Evolutionary conservation across 116 monocot genomes (phyloP).

Genomic region (Posidonia oceanica): DNA sequence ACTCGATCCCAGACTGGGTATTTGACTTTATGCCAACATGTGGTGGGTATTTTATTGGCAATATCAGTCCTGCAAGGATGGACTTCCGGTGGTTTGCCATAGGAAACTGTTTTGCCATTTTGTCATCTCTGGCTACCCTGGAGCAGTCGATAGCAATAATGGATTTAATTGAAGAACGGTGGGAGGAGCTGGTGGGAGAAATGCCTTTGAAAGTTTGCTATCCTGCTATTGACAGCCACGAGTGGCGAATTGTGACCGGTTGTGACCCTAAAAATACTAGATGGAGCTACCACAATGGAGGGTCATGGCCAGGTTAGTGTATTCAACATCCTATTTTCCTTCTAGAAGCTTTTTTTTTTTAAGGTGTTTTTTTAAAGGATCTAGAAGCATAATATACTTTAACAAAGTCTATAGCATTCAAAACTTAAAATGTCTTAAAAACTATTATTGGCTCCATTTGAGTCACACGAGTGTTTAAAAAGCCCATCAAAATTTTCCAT

Average conservation of each 20-base stretch:
- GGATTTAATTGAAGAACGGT: conserved; percentile 64
- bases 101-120: conserved; percentile 62
- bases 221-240: conserved; percentile 72
- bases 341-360: not conserved
- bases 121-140: conserved; percentile 68
- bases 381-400: too few species aligned
- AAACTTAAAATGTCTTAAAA: too few species aligned
- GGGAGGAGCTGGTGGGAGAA: conserved; percentile 73
- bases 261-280: conserved; percentile 72
- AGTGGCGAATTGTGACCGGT: conserved; percentile 70
- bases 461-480: too few species aligned
- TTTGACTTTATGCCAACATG: conserved; percentile 68
- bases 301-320: conserved; percentile 67
- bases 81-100: conserved; percentile 70
- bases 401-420: too few species aligned
- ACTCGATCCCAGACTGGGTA: conserved; percentile 77
- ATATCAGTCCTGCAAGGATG: conserved; percentile 73
- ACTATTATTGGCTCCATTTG: too few species aligned
- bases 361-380: too few species aligned
- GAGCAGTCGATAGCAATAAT: conserved; percentile 70
- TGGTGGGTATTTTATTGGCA: conserved; percentile 67
- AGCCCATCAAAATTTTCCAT: too few species aligned
- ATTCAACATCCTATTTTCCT: not conserved
- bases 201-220: conserved; percentile 67
- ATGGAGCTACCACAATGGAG: conserved; percentile 85